Conservation (phyloP, 139 green algal genomes). For the Chlamydomonas sp. region DNA sequence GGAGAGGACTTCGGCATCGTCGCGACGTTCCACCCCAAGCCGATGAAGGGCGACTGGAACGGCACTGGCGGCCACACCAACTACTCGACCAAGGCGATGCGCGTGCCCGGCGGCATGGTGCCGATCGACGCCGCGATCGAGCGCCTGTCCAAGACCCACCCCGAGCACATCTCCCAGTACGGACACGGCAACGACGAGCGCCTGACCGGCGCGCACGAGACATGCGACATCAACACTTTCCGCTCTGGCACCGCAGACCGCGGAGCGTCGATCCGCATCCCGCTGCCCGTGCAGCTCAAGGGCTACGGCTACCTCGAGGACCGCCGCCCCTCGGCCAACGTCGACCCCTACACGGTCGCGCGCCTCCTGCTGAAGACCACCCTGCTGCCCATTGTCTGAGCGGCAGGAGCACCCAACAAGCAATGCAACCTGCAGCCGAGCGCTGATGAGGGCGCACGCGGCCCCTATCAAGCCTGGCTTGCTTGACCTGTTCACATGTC, state of each 20-base stretch:
- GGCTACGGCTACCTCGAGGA: conserved; percentile 85
- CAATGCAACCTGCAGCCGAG: no score
- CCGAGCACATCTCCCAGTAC: conserved; percentile 85
- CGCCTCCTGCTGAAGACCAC: conserved; percentile 74
- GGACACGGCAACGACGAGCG: conserved; percentile 74
- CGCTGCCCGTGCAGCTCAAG: conserved; percentile 71
- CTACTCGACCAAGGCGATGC: conserved; percentile 81
- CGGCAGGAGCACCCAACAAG: no score
- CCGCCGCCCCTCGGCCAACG: conserved; percentile 73
- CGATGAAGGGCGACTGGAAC: conserved; percentile 85
- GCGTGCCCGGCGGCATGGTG: conserved; percentile 71
- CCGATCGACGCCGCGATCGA: conserved; percentile 72
- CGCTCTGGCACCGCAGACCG: conserved; percentile 73
- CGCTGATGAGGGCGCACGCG: no score
- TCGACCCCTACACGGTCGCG: conserved; percentile 77
- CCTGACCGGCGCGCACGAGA: conserved; percentile 85
- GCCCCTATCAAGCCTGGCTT: no score
- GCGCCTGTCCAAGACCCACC: conserved; percentile 71
- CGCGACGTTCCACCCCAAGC: conserved; percentile 82
- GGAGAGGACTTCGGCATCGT: conserved; percentile 71
- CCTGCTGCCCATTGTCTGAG: no score
- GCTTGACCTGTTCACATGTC: no score
- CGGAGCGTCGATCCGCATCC: conserved; percentile 81
- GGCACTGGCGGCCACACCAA: conserved; percentile 87
- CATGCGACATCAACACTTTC: conserved; percentile 85